Evolutionary conservation across 306 rosid genomes (phyloP).

Genomic region (Quillaja saponaria): DNA sequence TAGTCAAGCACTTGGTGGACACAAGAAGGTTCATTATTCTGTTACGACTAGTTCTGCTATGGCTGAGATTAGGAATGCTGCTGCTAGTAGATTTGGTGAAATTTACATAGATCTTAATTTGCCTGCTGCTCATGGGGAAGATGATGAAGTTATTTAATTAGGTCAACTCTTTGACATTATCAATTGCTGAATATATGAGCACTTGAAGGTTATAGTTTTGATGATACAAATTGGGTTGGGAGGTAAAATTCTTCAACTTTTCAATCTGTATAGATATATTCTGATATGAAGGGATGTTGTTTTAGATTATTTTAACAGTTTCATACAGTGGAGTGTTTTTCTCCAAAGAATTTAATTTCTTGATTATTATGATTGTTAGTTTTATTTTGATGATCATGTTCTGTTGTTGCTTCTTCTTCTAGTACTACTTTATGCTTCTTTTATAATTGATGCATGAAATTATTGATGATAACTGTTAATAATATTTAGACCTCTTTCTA

Average conservation of each 20-base stretch:
- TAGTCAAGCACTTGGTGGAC: slow-evolving; percentile 66
- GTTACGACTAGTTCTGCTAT: not conserved
- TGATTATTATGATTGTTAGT: slow-evolving; percentile 5
- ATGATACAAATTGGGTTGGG: slow-evolving; percentile 1
- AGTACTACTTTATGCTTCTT: not conserved
- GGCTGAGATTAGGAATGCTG: slow-evolving; percentile 6
- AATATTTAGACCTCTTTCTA: too few species aligned
- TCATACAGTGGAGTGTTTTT: slow-evolving; percentile 5
- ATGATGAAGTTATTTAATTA: slow-evolving; percentile 17
- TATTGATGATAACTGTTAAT: too few species aligned
- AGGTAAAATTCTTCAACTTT: slow-evolving; percentile 4
- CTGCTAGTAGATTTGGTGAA: slow-evolving; percentile 2
- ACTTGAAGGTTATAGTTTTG: not conserved
- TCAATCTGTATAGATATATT: not conserved
- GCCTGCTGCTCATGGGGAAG: slow-evolving; percentile 41
- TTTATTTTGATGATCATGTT: too few species aligned
- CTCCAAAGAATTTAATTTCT: slow-evolving; percentile 18
- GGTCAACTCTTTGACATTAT: not conserved
- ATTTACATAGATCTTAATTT: slow-evolving; percentile 49
- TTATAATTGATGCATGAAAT: too few species aligned
- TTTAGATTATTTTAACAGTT: slow-evolving; percentile 23
- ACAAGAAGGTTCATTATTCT: slow-evolving; percentile 55
- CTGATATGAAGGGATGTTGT: slow-evolving; percentile 6
- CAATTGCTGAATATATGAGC: not conserved
- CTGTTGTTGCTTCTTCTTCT: not conserved